Evolutionary conservation across 1,139 yeast genomes (phyloP), one percentile per base, ranked within the genome.

Genomic region (Komagataea norvegica): DNA sequence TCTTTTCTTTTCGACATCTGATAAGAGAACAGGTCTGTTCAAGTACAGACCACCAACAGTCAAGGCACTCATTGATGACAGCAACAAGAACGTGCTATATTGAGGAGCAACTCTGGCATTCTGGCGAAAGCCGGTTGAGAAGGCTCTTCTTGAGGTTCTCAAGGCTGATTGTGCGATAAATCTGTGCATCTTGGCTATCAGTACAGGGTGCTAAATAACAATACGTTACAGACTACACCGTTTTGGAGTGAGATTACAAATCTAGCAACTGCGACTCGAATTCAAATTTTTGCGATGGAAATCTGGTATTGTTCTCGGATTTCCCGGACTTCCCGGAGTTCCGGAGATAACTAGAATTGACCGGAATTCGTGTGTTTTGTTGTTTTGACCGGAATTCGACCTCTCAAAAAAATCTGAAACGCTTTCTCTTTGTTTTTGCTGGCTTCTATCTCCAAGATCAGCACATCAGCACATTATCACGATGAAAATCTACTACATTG

Each of bases 401-500:
- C n/a, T n/a, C n/a, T n/a, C n/a, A n/a, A n/a, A n/a, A n/a, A n/a
- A n/a, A n/a, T n/a, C n/a, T n/a, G n/a, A n/a, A 14, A 24, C 26
- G 26, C 14, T 5, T 15, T n/a, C 7, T 16, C 7, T 8, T 17
- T 17, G 15, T n/a, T 26, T 27, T 27, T 27, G 16, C 26, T 24
- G 26, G 8, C 11, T 11, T 11, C n/a, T 8, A 10, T 24, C 26
- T 11, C 10, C 26, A 24, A 2, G n/a, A n/a, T n/a, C n/a, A n/a
- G n/a, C n/a, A n/a, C n/a, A n/a, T n/a, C n/a, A n/a, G n/a, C 23
- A 16, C 20, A 21, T 25, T 11, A 8, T 5, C 22, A 31, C 13
- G 17, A 91, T 91, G 98, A 87, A 87, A 74, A 73, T 91, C 49
- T 88, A 79, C 62, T 88, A 88, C 64, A 80, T 91, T 48, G 96